Evolutionary conservation across 1,284 basidiomycete species (phyloP), one percentile per base, ranked within the genome.

Genomic region (Cryptococcus hybrid): DNA sequence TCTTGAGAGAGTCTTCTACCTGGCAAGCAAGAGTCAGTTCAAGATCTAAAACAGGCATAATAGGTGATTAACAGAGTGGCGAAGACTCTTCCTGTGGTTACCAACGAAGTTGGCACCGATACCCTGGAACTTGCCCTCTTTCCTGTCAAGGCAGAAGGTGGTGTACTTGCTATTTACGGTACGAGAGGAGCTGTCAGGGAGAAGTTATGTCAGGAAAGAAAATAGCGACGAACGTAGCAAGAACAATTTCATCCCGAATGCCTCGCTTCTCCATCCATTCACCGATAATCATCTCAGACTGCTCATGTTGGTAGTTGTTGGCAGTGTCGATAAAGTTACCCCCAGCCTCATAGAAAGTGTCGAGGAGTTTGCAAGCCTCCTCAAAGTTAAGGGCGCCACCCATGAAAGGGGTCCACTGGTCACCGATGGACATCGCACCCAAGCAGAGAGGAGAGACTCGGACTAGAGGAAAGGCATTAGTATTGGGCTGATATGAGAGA

Each of bases 261-360:
- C 60, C 62, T 45, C 72, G 59, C 8, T 56, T 53, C 34, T 66
- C 58, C 74, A 78, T 77, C 77, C 78, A 79, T 48, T 77, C 76
- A 38, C 78, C 78, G 35, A 79, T 56, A 64, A 70, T 71, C 15
- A 57, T 55, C 51, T 79, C 78, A 15, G 61, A 65, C 54, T 79
- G 62, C 34, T 69, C 75, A 46, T 74, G 62, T 49, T 50, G 35
- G 46, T 63, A 65, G 7, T 36, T 38, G 50, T 74, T 74, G 56
- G 75, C 75, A 3, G 68, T 70, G 54, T 77, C 69, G 45, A 76
- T 69, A 44, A 69, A 67, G 57, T 75, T 75, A 2, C 75, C 75
- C 13, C 74, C 73, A 2, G 60, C 52, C 5, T 65, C 67, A 30
- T 65, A 60, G 57, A 62, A 73, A 0, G 70, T 65, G 50, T 76